Evolutionary conservation across 2,329 filamentous ascomycete genomes (phyloP), one percentile per base, ranked within the genome.

Genomic region (Sordariomycetes sp.): DNA sequence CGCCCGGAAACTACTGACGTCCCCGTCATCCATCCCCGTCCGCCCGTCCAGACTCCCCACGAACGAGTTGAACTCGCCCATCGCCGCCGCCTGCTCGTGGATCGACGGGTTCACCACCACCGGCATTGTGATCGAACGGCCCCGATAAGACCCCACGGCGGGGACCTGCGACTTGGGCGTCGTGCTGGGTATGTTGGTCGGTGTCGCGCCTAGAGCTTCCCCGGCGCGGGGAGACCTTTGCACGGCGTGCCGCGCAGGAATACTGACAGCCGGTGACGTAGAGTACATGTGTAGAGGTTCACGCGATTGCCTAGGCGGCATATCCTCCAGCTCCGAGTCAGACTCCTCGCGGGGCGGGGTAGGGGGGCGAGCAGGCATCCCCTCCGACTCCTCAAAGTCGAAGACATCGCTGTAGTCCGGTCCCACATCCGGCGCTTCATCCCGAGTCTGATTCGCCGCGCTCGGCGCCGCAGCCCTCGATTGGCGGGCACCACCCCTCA

Each of bases 81-180:
- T 66, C 12, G 73, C 72, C 12, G 71, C 73, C 2, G 77, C 77
- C 61, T 72, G 69, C 25, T 73, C 75, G 58, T 78, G 73, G 1
- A 81, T 57, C 24, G 76, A 72, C 10, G 75, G 71, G 54, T 77
- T 72, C 53, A 71, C 72, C 52, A 82, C 72, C 15, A 81, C 70
- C 2, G 76, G 73, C 68, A 81, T 78, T 39, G 73, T 70, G 53
- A 82, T 74, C 15, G 78, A 72, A 22, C 72, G 72, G 51, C 78
- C 78, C 62, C 74, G 78, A 62, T 79, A 80, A n/a, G 78, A 81
- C 2, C 78, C 78, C 15, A 77, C 65, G 7, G 75, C 76, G 20
- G 71, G 71, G 24, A 69, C 65, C 51, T 70, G 65, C 56, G 69
- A 69, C 70, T 2, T 69, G 63, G 22, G 57, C 55, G 13, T 66